Conservation (phyloP, 2,329 filamentous ascomycete genomes). For the Calonectria henricotiae region DNA sequence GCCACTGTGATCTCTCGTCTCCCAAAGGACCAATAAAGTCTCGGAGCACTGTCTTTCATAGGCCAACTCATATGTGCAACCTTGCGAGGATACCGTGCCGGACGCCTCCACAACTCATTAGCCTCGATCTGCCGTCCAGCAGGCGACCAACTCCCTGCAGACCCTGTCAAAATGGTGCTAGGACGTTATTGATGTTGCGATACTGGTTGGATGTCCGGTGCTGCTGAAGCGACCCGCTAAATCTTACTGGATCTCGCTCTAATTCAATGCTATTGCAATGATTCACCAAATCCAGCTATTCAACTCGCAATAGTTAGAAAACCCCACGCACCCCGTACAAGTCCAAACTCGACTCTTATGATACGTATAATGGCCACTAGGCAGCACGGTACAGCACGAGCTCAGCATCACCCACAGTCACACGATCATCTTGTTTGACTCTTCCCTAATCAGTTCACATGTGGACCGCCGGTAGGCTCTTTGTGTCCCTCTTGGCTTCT, state of each 20-base stretch:
- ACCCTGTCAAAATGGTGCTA: slow-evolving; percentile 14
- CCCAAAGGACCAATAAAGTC: slow-evolving; percentile 5
- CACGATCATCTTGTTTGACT: slow-evolving; percentile 1
- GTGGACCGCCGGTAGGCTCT: slow-evolving; percentile 8
- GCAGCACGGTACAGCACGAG: background rate
- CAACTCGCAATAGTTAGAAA: slow-evolving; percentile 4
- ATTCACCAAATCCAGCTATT: slow-evolving; percentile 26
- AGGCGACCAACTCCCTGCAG: slow-evolving; percentile 24
- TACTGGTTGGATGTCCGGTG: slow-evolving; percentile 14
- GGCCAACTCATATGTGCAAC: slow-evolving; percentile 13
- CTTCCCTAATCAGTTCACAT: background rate
- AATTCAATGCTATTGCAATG: slow-evolving; percentile 15
- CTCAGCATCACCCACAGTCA: background rate
- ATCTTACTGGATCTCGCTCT: slow-evolving; percentile 32
- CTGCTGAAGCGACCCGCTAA: slow-evolving; percentile 31
- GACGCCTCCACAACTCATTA: slow-evolving; percentile 34
- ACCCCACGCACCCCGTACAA: background rate
- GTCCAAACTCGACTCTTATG: background rate
- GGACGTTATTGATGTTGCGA: slow-evolving; percentile 2
- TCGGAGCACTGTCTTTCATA: background rate
- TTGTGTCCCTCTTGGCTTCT: slow-evolving; percentile 29
- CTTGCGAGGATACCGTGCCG: slow-evolving; percentile 17
- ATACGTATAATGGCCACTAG: background rate
- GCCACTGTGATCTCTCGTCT: slow-evolving; percentile 18
- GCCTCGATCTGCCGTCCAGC: slow-evolving; percentile 37